Percentiles rank a stretch among this genome's conserved stretches.
Evolutionary conservation across 106 monocot species (phyloP).

Genomic region (Vanilla planifolia): DNA sequence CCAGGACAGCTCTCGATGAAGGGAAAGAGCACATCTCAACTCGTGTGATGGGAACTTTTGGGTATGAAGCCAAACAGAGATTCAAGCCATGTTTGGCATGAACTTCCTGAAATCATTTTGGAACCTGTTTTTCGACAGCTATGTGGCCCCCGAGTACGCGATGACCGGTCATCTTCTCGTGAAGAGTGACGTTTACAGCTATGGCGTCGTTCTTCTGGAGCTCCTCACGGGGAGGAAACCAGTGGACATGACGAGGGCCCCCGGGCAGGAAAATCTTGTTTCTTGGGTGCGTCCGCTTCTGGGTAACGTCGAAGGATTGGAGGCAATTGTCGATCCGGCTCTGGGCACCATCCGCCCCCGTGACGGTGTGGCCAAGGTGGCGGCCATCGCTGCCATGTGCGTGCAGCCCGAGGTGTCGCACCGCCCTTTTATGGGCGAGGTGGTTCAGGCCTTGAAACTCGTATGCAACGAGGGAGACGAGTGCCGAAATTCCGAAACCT

Average conservation of each 20-base stretch:
- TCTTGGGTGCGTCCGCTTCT: conserved; percentile 85
- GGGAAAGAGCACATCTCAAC: conserved; percentile 88
- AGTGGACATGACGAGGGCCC: conserved; percentile 66
- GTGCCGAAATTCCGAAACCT: conserved; percentile 26
- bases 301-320: conserved; percentile 44
- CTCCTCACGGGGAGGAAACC: conserved; percentile 84
- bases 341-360: conserved; percentile 31
- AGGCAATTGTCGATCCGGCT: conserved; percentile 59
- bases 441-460: conserved; percentile 85
- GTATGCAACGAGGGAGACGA: conserved; percentile 58
- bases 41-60: conserved; percentile 96
- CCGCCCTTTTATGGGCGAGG: conserved; percentile 93
- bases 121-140: conserved; percentile 29
- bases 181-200: conserved; percentile 94
- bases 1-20: conserved; percentile 68
- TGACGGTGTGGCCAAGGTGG: conserved; percentile 68
- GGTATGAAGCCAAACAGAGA: conserved; percentile 36
- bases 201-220: conserved; percentile 92
- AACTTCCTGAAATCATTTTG: neutral
- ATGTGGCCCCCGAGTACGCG: conserved; percentile 93
- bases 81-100: conserved; percentile 1
- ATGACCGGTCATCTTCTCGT: conserved; percentile 98
- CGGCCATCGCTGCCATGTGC: conserved; percentile 96
- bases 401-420: conserved; percentile 91
- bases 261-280: conserved; percentile 85